Base-by-base conservation (phyloP, 2,329 filamentous ascomycete species). In the Penicillium brevicompactum region DNA sequence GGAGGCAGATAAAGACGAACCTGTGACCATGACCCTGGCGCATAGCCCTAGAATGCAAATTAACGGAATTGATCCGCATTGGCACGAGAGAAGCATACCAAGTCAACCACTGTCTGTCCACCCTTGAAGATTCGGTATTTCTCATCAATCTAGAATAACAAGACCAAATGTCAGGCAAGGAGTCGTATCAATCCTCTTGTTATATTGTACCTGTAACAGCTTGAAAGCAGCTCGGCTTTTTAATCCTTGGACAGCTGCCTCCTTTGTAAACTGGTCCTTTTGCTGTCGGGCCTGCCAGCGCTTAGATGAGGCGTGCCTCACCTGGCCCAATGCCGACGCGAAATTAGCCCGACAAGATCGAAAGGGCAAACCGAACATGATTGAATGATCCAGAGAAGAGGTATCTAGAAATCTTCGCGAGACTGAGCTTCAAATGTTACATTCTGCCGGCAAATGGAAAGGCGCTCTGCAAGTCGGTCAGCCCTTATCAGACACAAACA, bases 201-300 rank as follows among this genome's bases (percentile, higher is more conserved):
- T 37, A 6, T 37, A 37, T n/a, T 6, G 11, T 70, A 91, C 91
- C 80, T 97, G 90, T 16, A 97, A 76, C 9, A 99, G 79, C 74
- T 99, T 99, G 74, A 94, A 97, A 0, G 92, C 94, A 24, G 94
- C 94, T 59, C 94, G 86, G 66, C 91, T 95, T 75, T 93, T 97
- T 55, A 97, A 77, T 0, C 88, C 88, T 62, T 89, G 83, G 2
- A 95, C 86, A 67, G 86, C 89, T 44, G 94, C 92, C 65, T 89
- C 85, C 53, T 84, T 84, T 0, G 88, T 84, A 70, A 86, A 96
- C 16, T 75, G 76, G 76, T 99, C 94, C 40, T 76, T 82, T 38
- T 79, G 79, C 69, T 97, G 92, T 18, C 94, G 87, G 49, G 83
- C 82, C 72, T 91, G 91, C 94, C 94, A 99, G 73, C 86, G 80